These are phyloP conservation scores for Carex pumila DNA, from an alignment of 176 grass and related monocot genomes.

Conservation along the genomic window DNA sequence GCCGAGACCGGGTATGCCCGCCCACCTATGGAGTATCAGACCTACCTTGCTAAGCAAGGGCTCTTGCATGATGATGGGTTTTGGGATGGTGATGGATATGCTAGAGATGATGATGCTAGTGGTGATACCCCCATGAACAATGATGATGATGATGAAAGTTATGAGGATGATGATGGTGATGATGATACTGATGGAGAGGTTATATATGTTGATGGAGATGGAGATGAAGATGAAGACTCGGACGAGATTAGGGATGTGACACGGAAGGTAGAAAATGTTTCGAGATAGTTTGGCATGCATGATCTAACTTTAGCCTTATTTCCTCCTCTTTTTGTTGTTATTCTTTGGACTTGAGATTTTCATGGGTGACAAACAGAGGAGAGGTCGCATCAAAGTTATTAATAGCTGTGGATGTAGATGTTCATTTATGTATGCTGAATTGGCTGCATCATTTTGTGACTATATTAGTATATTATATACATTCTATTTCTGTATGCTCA, in stretches of 20 bases:
- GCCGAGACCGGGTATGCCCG: conserved; percentile 64
- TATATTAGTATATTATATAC: background rate
- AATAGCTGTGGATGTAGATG: background rate
- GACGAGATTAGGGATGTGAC: conserved; percentile 21
- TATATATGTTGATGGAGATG: conserved; percentile 56
- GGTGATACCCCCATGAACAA: background rate
- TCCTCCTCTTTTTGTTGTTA: background rate
- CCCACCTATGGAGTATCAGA: conserved; percentile 60
- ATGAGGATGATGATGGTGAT: conserved; percentile 27
- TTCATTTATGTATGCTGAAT: background rate
- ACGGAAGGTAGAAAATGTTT: conserved; percentile 8
- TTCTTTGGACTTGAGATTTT: background rate
- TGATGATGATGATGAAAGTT: conserved; percentile 15
- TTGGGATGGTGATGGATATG: conserved; percentile 41
- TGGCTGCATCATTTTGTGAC: background rate
- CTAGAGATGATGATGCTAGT: conserved; percentile 18
- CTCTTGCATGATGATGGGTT: conserved; percentile 16
- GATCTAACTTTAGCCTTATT: background rate
- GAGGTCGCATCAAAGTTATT: background rate
- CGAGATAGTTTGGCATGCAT: background rate
- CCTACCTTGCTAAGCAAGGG: conserved; percentile 40
- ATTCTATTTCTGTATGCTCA: background rate
- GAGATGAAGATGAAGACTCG: conserved; percentile 29
- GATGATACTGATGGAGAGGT: conserved; percentile 40
- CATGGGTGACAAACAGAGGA: background rate